phyloP scores from a whole-genome alignment of 1,139 yeast species.

The Eremothecium cymbalariae region DNA sequence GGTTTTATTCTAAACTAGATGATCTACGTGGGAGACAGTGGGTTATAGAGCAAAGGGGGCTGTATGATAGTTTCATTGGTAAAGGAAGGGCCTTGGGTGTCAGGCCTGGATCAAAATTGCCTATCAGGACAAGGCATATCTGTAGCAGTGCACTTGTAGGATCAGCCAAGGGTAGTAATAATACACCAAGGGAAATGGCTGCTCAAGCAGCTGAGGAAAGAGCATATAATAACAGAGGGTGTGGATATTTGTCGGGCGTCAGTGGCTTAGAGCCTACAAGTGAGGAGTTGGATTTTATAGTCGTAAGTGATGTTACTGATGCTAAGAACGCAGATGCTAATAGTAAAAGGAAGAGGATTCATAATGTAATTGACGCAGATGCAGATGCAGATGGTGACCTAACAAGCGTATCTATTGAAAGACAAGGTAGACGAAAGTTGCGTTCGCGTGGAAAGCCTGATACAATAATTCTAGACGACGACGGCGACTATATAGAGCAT shows the following conservation, averaged over 20 bases:
- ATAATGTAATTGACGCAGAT: too few relatives aligned
- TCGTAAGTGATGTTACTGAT: constrained; percentile 15
- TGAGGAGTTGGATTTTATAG: constrained; percentile 34
- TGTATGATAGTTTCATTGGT: constrained; percentile 35
- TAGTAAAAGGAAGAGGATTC: too few relatives aligned
- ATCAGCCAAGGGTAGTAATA: too few relatives aligned
- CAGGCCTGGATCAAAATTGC: constrained; percentile 7
- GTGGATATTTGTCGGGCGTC: constrained; percentile 29
- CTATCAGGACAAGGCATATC: too few relatives aligned
- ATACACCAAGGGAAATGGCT: constrained; percentile 41
- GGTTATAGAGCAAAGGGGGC: constrained; percentile 40
- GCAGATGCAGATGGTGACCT: too few relatives aligned
- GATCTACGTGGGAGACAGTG: constrained; percentile 53
- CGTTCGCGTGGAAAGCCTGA: too few relatives aligned
- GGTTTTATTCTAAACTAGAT: constrained; percentile 60
- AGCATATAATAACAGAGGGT: constrained; percentile 49
- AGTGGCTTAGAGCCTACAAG: constrained; percentile 31
- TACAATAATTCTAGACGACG: too few relatives aligned
- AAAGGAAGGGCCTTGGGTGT: constrained; percentile 50
- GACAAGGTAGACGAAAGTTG: too few relatives aligned
- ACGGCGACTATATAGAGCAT: too few relatives aligned
- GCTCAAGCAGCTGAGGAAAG: constrained; percentile 65
- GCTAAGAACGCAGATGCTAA: too few relatives aligned
- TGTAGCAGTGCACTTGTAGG: too few relatives aligned
- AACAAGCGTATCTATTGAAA: too few relatives aligned